These are phyloP conservation scores for Phaffomyces thermotolerans DNA, from an alignment of 805 yeast species.

Conservation along the genomic window DNA sequence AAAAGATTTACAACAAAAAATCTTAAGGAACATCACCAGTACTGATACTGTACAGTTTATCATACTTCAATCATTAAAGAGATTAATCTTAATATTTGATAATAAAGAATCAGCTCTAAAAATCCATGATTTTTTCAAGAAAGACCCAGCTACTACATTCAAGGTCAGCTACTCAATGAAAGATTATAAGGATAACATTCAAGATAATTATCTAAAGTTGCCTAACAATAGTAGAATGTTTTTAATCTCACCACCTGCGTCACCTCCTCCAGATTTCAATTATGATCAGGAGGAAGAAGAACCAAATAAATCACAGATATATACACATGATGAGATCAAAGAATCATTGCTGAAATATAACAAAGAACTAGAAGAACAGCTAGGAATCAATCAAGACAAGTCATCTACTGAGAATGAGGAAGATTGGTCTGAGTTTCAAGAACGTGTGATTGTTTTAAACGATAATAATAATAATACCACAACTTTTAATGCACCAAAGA, in stretches of 20 bases:
- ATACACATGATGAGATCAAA: slow-evolving; percentile 21
- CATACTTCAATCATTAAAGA: slow-evolving; percentile 19
- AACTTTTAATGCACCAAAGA: slow-evolving; percentile 15
- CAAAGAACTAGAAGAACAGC: slow-evolving; percentile 12
- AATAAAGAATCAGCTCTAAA: slow-evolving; percentile 5
- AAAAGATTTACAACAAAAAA: slow-evolving; percentile 19
- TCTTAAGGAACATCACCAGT: slow-evolving; percentile 13
- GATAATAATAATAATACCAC: slow-evolving; percentile 18
- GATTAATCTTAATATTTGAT: slow-evolving; percentile 23
- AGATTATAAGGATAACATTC: slow-evolving; percentile 8
- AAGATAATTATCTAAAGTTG: slow-evolving; percentile 23
- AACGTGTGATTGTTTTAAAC: slow-evolving; percentile 18
- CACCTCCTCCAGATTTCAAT: slow-evolving; percentile 36
- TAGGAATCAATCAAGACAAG: slow-evolving; percentile 8
- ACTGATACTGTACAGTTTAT: slow-evolving; percentile 23
- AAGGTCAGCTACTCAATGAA: slow-evolving; percentile 15
- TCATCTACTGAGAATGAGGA: background rate
- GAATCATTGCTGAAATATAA: slow-evolving; percentile 17
- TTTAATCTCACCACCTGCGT: slow-evolving; percentile 35
- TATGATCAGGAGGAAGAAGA: slow-evolving; percentile 31
- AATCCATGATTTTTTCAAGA: slow-evolving; percentile 5
- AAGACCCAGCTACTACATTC: background rate
- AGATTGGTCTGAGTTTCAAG: background rate
- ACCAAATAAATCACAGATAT: slow-evolving; percentile 26
- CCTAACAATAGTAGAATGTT: slow-evolving; percentile 30